A percentile compares a stretch with the other conserved stretches of the same genome.
These are phyloP conservation scores for Zizania latifolia DNA, from an alignment of 176 grass and related monocot genomes.

Conservation along the genomic window DNA sequence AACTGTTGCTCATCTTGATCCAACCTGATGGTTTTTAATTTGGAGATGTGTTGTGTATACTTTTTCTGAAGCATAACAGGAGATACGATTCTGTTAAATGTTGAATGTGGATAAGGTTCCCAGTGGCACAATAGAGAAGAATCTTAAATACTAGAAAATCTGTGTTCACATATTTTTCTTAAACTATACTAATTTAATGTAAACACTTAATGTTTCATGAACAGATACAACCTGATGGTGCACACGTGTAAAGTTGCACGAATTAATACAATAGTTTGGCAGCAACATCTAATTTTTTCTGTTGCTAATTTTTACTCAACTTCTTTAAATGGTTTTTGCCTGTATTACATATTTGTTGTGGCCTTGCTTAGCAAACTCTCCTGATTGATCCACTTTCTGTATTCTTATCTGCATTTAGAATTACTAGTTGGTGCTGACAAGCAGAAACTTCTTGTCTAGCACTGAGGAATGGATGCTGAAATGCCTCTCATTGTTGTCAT, in stretches of 20 bases:
- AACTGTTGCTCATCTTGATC: background rate
- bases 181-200: background rate
- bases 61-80: background rate
- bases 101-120: background rate
- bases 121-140: background rate
- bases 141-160: background rate
- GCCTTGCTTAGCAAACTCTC: background rate
- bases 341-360: background rate
- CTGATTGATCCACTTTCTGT: background rate
- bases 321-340: background rate
- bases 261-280: background rate
- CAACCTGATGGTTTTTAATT: background rate
- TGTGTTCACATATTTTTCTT: background rate
- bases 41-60: background rate
- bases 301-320: background rate
- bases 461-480: conserved; percentile 21
- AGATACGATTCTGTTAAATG: background rate
- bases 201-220: background rate
- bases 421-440: conserved; percentile 29
- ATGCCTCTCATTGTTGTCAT: conserved; percentile 30
- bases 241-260: background rate
- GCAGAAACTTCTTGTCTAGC: conserved; percentile 12
- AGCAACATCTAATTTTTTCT: background rate
- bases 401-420: background rate
- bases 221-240: background rate